Evolutionary conservation across 345 rosid genomes (phyloP).

Genomic region (Camelina neglecta): DNA sequence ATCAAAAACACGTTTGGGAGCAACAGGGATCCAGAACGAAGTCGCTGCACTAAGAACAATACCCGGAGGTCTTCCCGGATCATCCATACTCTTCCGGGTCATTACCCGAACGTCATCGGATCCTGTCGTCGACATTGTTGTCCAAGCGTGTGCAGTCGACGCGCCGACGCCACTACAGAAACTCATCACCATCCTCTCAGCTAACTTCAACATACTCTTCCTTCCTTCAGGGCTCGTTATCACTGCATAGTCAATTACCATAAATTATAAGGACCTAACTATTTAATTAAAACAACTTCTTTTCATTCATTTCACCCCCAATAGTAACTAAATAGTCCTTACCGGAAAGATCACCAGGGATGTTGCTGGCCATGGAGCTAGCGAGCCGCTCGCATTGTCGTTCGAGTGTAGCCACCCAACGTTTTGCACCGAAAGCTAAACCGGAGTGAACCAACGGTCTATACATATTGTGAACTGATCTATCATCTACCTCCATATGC

Average conservation of each 20-base stretch:
- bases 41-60: constrained; percentile 96
- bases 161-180: constrained; percentile 94
- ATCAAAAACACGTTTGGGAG: constrained; percentile 74
- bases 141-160: constrained; percentile 94
- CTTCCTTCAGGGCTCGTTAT: constrained; percentile 87
- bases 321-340: constrained; percentile 21
- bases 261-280: constrained; percentile 7
- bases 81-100: constrained; percentile 97
- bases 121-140: constrained; percentile 79
- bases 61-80: constrained; percentile 99
- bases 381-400: constrained; percentile 94
- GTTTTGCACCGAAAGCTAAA: constrained; percentile 90
- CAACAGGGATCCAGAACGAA: constrained; percentile 91
- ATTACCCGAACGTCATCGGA: constrained; percentile 92
- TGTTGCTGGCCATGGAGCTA: constrained; percentile 85
- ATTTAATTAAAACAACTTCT: background rate
- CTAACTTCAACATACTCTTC: constrained; percentile 91
- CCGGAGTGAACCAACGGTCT: constrained; percentile 66
- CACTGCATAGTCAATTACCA: constrained; percentile 49
- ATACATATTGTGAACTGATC: constrained; percentile 71
- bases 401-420: constrained; percentile 88
- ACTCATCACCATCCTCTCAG: constrained; percentile 95
- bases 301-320: background rate
- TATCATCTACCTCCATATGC: constrained; percentile 88
- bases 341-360: constrained; percentile 89